Evolutionary conservation across 345 rosid species (phyloP).

Genomic region (Melaleuca alternifolia): DNA sequence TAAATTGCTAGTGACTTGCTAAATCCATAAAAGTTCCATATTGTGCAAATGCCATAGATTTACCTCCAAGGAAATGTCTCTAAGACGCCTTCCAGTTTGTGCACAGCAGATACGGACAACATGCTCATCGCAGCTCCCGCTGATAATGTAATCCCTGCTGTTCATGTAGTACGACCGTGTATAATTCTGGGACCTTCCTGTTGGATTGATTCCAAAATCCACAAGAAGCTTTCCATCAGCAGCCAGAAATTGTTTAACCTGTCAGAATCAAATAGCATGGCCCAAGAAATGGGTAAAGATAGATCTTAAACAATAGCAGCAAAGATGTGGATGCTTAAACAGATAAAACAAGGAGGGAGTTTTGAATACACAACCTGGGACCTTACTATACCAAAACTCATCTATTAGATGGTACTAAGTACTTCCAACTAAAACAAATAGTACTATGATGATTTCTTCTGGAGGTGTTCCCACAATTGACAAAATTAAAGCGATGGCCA

Average conservation of each 20-base stretch:
- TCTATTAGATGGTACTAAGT: not conserved
- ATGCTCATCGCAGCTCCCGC: slow-evolving; percentile 90
- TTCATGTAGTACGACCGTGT: slow-evolving; percentile 94
- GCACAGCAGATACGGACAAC: slow-evolving; percentile 88
- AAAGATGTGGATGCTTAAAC: not conserved
- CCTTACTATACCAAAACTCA: not conserved
- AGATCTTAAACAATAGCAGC: not conserved
- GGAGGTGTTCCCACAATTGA: not conserved
- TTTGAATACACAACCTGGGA: not conserved
- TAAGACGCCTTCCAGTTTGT: slow-evolving; percentile 95
- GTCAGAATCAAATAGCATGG: not conserved
- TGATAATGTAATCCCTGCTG: slow-evolving; percentile 83
- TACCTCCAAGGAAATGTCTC: slow-evolving; percentile 91
- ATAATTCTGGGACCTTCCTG: slow-evolving; percentile 78
- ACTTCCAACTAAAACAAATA: not conserved
- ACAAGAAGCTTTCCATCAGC: slow-evolving; percentile 83
- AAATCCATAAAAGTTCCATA: not conserved
- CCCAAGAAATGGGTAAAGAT: not conserved
- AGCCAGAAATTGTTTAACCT: slow-evolving; percentile 87
- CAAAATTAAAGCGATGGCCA: not conserved
- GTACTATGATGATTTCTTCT: not conserved
- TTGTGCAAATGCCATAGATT: not conserved
- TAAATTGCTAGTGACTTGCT: not conserved
- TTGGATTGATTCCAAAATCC: slow-evolving; percentile 60
- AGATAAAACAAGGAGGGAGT: not conserved